phyloP scores from a whole-genome alignment of 345 rosid species.

The Gossypium rotundifolium region DNA sequence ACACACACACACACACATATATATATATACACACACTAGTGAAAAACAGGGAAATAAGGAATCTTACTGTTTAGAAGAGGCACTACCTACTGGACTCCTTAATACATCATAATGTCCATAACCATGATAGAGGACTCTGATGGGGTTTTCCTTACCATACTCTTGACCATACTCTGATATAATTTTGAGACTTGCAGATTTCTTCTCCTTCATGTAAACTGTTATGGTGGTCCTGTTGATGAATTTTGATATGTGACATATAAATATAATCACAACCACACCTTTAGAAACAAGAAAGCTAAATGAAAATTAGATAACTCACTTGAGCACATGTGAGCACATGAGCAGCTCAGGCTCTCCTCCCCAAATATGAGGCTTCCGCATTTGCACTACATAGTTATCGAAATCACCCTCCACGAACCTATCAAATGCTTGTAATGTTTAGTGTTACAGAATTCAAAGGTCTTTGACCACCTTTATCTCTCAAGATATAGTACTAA shows the following conservation, averaged over 20 bases:
- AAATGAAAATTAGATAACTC: slow-evolving; percentile 6
- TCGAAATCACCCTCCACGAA: slow-evolving; percentile 57
- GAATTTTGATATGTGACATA: background rate
- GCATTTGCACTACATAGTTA: slow-evolving; percentile 41
- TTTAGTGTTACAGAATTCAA: background rate
- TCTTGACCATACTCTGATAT: slow-evolving; percentile 64
- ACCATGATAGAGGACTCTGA: slow-evolving; percentile 49
- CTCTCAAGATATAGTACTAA: background rate
- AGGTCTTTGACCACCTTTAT: background rate
- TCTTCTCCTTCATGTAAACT: slow-evolving; percentile 48
- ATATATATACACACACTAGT: background rate
- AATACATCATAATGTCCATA: slow-evolving; percentile 60
- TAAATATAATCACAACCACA: background rate
- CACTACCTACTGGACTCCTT: slow-evolving; percentile 15
- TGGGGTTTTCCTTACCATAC: slow-evolving; percentile 46
- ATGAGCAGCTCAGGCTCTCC: slow-evolving; percentile 71
- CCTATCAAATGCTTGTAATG: slow-evolving; percentile 25
- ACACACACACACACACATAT: background rate
- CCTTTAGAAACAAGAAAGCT: background rate
- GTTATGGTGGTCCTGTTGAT: slow-evolving; percentile 42
- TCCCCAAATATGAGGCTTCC: slow-evolving; percentile 63
- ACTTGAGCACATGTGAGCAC: slow-evolving; percentile 62
- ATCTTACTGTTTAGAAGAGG: slow-evolving; percentile 37
- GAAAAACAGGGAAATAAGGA: background rate
- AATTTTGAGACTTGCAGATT: slow-evolving; percentile 28